phyloP scores from a whole-genome alignment of 805 yeast species.

The Nadsonia fulvescens region DNA sequence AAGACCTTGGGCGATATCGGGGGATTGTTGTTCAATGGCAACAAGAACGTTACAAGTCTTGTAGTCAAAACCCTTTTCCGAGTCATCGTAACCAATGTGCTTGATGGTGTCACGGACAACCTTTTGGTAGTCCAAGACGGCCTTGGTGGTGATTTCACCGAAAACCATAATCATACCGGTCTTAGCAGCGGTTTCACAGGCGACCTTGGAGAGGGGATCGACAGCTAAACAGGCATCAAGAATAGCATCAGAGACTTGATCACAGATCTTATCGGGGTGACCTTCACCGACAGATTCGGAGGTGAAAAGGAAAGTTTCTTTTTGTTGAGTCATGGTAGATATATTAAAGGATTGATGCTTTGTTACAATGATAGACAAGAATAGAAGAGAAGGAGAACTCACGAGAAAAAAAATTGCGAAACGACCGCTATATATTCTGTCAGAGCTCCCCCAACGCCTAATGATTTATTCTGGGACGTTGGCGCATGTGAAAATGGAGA shows the following conservation, averaged over 20 bases:
- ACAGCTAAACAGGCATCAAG: constrained; percentile 90
- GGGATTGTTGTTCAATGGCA: constrained; percentile 98
- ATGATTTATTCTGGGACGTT: no score
- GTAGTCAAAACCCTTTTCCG: constrained; percentile 95
- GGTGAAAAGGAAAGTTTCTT: constrained; percentile 38
- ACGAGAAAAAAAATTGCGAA: no score
- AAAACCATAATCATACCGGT: constrained; percentile 99
- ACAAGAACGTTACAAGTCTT: constrained; percentile 97
- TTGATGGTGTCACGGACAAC: constrained; percentile 95
- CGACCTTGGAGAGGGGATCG: constrained; percentile 96
- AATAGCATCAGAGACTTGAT: constrained; percentile 96
- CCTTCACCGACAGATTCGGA: constrained; percentile 60
- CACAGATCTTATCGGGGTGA: constrained; percentile 50
- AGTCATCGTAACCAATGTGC: constrained; percentile 93
- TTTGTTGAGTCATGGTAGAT: no score
- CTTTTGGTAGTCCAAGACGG: constrained; percentile 89
- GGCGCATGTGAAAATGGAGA: no score
- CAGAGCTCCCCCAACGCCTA: no score
- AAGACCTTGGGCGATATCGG: constrained; percentile 98
- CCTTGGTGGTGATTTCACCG: constrained; percentile 98
- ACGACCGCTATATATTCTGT: no score
- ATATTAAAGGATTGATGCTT: no score
- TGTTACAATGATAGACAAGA: no score
- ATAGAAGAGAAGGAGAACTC: no score
- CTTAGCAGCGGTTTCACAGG: constrained; percentile 98